Evolutionary conservation across 2,329 filamentous ascomycete genomes (phyloP), one percentile per base, ranked within the genome.

Genomic region (Bimuria novae-zelandiae): DNA sequence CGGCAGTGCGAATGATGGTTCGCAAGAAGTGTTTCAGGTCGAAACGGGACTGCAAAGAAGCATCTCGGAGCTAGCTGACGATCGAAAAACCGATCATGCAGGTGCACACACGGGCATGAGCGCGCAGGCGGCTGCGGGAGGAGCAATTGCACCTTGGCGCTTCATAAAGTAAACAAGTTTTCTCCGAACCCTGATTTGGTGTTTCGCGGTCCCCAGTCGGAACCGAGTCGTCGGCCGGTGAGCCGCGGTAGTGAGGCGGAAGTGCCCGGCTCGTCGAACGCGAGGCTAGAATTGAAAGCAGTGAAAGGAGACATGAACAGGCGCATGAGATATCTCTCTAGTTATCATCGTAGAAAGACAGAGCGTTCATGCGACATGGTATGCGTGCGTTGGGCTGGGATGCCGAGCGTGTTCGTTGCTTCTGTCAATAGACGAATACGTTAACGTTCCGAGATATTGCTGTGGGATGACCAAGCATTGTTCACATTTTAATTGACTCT

Each of bases 121-220:
- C 52, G 60, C 52, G 56, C 56, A 56, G 54, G 48, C 54, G 54
- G 51, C 54, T 60, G 52, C 55, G 52, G 48, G 49, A 43, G 52
- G 56, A 63, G 54, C 57, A 61, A 64, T 65, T 66, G 59, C 61
- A 48, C 55, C 50, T 62, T 64, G 65, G 62, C 52, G 57, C 59
- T 52, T 60, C 56, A 61, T 65, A 60, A 59, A 61, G 60, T 58
- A 64, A 67, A 65, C 61, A 60, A 59, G 59, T 58, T 56, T 56
- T 57, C 54, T 56, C 53, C 47, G 61, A 46, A 30, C 57, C 61
- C 39, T 69, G 67, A 63, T 69, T 68, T 61, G 67, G 40, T 49
- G 46, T 54, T 57, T 62, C 60, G 62, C 59, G 57, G 65, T 61
- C 57, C 51, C 25, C 29, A 35, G 42, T 22, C 30, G 37, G 53